Percentiles rank a stretch among this genome's conserved stretches.
Conservation (phyloP, 306 rosid species). For the Cicer yamashitae region DNA sequence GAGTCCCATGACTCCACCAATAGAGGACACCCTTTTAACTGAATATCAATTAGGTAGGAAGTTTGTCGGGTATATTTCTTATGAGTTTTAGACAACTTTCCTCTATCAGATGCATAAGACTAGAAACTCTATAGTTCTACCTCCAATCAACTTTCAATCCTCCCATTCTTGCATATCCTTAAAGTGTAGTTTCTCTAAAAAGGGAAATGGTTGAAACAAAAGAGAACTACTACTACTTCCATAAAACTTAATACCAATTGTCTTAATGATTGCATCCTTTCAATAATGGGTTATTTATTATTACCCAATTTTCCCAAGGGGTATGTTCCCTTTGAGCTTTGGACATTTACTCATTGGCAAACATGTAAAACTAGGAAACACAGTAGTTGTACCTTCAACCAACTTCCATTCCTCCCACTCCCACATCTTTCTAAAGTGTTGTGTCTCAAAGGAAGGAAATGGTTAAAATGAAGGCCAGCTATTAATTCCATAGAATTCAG, state of each 20-base stretch:
- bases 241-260: slow-evolving; percentile 19
- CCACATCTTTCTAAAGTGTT: not conserved
- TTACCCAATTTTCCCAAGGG: not conserved
- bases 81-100: not conserved
- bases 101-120: not conserved
- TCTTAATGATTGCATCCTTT: not conserved
- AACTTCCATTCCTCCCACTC: not conserved
- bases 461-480: not conserved
- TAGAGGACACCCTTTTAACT: not conserved
- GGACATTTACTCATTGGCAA: no score
- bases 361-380: no score
- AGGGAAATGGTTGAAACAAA: slow-evolving; percentile 31
- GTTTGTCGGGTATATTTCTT: not conserved
- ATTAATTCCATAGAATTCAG: not conserved
- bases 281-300: slow-evolving; percentile 11
- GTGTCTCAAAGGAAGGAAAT: not conserved
- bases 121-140: not conserved
- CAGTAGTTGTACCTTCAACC: not conserved
- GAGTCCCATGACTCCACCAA: not conserved
- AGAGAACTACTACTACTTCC: not conserved
- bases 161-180: slow-evolving; percentile 18
- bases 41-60: not conserved
- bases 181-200: not conserved
- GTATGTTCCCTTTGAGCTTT: no score
- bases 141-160: not conserved